Conservation (phyloP, 2,329 filamentous ascomycete species). For the Ceratocystis papillata region DNA sequence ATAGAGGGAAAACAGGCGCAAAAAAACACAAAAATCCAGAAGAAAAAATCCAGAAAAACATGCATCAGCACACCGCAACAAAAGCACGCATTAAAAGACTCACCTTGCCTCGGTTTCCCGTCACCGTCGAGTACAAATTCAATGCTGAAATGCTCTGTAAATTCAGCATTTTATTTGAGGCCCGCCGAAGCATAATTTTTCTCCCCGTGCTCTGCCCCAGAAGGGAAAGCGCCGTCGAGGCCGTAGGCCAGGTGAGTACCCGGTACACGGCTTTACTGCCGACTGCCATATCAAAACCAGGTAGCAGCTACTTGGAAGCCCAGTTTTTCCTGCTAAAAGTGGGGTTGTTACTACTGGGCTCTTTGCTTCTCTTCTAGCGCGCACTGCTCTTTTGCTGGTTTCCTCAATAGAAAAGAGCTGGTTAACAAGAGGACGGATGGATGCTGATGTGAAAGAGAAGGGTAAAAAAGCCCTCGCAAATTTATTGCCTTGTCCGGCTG, state of each 20-base stretch:
- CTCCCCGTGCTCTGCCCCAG: slow-evolving; percentile 6
- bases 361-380: not conserved
- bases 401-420: not conserved
- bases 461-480: not conserved
- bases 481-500: not conserved
- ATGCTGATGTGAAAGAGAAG: not conserved
- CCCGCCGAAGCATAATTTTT: slow-evolving; percentile 11
- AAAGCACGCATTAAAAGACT: not conserved
- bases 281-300: not conserved
- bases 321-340: not conserved
- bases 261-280: slow-evolving; percentile 4
- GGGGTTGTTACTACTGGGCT: not conserved
- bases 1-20: not conserved
- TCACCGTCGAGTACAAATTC: not conserved
- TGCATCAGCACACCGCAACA: no score
- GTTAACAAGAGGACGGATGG: not conserved
- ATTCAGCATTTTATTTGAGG: slow-evolving; percentile 2
- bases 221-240: slow-evolving; percentile 6
- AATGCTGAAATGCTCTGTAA: not conserved
- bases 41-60: not conserved
- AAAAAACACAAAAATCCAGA: not conserved
- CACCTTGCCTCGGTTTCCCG: not conserved
- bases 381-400: slow-evolving; percentile 1
- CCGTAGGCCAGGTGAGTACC: not conserved
- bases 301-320: slow-evolving; percentile 3